Base-by-base conservation (phyloP, 345 rosid species). In the Erucastrum elatum region DNA sequence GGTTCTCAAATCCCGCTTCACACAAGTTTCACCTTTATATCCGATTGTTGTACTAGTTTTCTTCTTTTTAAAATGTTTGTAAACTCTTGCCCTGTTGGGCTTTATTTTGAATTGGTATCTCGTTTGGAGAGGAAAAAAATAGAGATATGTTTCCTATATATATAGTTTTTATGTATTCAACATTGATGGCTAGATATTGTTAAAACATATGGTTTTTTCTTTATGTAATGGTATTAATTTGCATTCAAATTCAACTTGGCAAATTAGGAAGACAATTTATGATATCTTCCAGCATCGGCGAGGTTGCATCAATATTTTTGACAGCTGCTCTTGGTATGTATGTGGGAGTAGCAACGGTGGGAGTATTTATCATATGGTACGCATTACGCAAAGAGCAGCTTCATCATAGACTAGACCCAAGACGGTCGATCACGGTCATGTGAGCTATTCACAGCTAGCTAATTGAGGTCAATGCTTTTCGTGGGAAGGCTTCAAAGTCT, bases 221-320 rank as follows among this genome's bases (percentile, higher is more conserved):
- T 12, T 2, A 64, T 8, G 7, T 7, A 2, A 3, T 2, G 39
- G 16, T 15, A 5, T 64, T 4, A 29, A 13, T 44, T 53, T 15
- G 58, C 26, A 59, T 41, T 67, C 51, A 77, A 71, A 59, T 67
- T 58, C 35, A 77, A 55, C 60, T 77, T 26, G 31, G 59, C 26
- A 77, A 34, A 70, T 64, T 8, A 35, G 1, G 26, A 64, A 53
- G 44, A 37, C 10, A 37, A 37, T 37, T 90, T 65, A 29, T 95
- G 99, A 93, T 95, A 77, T 95, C 98, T 58, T 95, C 99, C 80
- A 95, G 93, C 67, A 95, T 95, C 3, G 99, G 99, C 1, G 99
- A 95, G 90, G 99, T 95, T 65, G 97, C 96, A 17, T 95, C 94
- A 4, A 95, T 95, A 76, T 95, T 95, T 77, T 81, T 95, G 76